phyloP scores from a whole-genome alignment of 345 rosid species.

The Passiflora organensis region DNA sequence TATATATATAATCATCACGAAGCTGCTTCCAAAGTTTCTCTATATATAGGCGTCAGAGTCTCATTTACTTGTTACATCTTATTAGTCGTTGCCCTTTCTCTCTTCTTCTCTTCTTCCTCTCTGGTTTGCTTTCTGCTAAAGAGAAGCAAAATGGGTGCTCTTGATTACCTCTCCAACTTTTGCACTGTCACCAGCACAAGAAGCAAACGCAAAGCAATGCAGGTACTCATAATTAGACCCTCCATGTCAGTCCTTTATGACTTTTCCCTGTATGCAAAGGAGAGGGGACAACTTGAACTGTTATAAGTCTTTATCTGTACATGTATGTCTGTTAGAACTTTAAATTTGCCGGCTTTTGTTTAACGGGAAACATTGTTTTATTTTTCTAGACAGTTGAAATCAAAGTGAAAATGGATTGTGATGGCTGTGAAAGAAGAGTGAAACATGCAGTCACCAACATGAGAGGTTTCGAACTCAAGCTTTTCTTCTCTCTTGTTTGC shows the following conservation, averaged over 20 bases:
- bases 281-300: too few relatives aligned
- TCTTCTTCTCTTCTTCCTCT: not conserved
- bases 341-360: not conserved
- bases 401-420: not conserved
- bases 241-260: not conserved
- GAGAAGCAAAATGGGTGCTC: conserved; percentile 64
- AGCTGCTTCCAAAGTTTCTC: not conserved
- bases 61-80: not conserved
- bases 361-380: not conserved
- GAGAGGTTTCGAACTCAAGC: too few relatives aligned
- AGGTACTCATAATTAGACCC: conserved; percentile 40
- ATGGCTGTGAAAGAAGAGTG: conserved; percentile 1
- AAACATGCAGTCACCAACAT: not conserved
- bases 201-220: conserved; percentile 80
- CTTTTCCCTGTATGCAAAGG: not conserved
- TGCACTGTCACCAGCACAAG: conserved; percentile 63
- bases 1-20: not conserved
- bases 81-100: conserved; percentile 3
- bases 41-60: not conserved
- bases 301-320: too few relatives aligned
- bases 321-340: too few relatives aligned
- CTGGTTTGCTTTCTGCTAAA: conserved; percentile 19
- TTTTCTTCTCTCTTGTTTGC: too few relatives aligned
- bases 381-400: not conserved
- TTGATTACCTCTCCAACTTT: conserved; percentile 78